phyloP scores from a whole-genome alignment of 129 eudicot species.

The Chrysanthemum makinoi region DNA sequence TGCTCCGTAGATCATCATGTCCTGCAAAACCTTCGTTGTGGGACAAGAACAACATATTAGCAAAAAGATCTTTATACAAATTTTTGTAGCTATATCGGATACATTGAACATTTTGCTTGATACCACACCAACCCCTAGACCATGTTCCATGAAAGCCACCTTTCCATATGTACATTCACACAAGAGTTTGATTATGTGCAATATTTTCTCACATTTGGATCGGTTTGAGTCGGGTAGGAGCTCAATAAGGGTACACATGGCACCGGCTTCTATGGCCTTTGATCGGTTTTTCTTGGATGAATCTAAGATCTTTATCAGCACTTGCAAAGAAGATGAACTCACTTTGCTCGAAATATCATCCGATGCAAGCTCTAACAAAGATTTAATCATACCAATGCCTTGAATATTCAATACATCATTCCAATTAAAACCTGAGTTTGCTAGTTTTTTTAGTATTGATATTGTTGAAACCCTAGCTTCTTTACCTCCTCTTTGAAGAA shows the following conservation, averaged over 20 bases:
- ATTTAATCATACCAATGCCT: slow-evolving; percentile 63
- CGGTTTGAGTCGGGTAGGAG: slow-evolving; percentile 51
- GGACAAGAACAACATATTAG: slow-evolving; percentile 46
- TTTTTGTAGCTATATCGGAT: slow-evolving; percentile 37
- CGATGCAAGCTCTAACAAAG: slow-evolving; percentile 63
- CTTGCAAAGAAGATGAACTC: slow-evolving; percentile 57
- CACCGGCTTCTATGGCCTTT: slow-evolving; percentile 68
- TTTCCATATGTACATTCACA: slow-evolving; percentile 62
- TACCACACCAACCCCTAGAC: slow-evolving; percentile 45
- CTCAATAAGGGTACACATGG: slow-evolving; percentile 53
- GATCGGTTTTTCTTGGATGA: slow-evolving; percentile 46
- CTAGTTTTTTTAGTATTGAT: slow-evolving; percentile 49
- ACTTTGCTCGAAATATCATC: slow-evolving; percentile 60
- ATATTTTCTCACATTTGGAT: slow-evolving; percentile 46
- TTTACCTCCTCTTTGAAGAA: slow-evolving; percentile 72
- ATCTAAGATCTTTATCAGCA: slow-evolving; percentile 40
- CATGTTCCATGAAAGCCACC: slow-evolving; percentile 53
- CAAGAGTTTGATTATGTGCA: slow-evolving; percentile 42
- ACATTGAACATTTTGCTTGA: slow-evolving; percentile 51
- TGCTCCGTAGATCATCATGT: slow-evolving; percentile 50
- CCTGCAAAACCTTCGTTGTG: slow-evolving; percentile 51
- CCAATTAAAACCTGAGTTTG: slow-evolving; percentile 46
- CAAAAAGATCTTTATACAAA: slow-evolving; percentile 49
- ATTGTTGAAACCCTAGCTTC: slow-evolving; percentile 61
- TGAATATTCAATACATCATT: slow-evolving; percentile 44